A percentile compares a stretch with the other conserved stretches of the same genome.
Evolutionary conservation across 441 rosid species (phyloP).

Genomic region (Adansonia grandidieri): DNA sequence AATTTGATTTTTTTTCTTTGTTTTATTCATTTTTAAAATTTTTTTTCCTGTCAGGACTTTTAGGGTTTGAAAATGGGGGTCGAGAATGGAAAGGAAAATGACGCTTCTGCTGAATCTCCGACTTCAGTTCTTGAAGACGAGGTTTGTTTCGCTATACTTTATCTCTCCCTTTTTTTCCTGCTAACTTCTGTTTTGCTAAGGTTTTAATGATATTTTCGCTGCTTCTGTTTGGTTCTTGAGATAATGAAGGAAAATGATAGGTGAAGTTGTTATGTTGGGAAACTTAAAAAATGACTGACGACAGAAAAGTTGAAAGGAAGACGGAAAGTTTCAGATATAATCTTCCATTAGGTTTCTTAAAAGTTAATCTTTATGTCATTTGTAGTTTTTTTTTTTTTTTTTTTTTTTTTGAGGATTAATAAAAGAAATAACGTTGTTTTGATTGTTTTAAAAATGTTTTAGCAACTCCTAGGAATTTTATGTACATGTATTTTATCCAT

Average conservation of each 20-base stretch:
- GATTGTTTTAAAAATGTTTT: not conserved
- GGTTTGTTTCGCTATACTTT: constrained; percentile 41
- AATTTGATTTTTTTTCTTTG: constrained; percentile 3
- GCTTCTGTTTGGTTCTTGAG: constrained; percentile 2
- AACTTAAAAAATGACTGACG: not conserved
- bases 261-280: not conserved
- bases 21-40: not conserved
- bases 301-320: not conserved
- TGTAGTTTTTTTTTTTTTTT: not conserved
- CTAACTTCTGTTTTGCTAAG: not conserved
- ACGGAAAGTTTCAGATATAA: not conserved
- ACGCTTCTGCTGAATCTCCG: constrained; percentile 68
- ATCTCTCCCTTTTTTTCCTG: not conserved
- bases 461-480: not conserved
- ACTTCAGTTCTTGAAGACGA: constrained; percentile 93
- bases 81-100: constrained; percentile 45
- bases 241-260: not conserved
- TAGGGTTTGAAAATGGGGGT: constrained; percentile 47
- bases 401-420: not conserved
- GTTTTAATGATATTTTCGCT: not conserved
- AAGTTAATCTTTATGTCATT: not conserved
- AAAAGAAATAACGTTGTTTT: not conserved
- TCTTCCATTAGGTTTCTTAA: not conserved
- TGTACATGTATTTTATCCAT: not conserved
- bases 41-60: constrained; percentile 20